Evolutionary conservation across 2,329 filamentous ascomycete genomes (phyloP), one percentile per base, ranked within the genome.

Genomic region (Cladophialophora bantiana): DNA sequence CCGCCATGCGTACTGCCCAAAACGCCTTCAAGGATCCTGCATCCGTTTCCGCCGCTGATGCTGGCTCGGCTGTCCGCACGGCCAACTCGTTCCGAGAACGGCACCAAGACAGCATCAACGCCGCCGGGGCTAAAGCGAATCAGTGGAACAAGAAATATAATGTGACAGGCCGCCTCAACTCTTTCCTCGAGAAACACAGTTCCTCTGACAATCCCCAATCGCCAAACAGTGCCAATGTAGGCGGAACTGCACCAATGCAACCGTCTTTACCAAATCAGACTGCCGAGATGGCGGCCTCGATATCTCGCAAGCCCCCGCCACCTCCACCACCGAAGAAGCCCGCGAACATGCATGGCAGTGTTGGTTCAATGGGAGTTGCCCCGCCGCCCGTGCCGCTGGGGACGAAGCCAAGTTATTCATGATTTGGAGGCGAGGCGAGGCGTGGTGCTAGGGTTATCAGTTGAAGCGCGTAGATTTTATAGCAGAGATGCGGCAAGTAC

Each of bases 91-190:
- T 93, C 76, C 87, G 88, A 13, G 86, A 91, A 74, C 81, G 89
- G 34, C 89, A 92, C 72, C 86, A 89, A 3, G 89, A 89, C 18
- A 88, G 91, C 75, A 85, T 91, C 5, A 84, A 86, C 1, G 79
- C 85, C 5, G 89, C 89, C 0, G 82, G 84, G 72, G 81, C 83
- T 73, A 83, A 82, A 20, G 88, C 88, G 3, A 86, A 84, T 67
- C 81, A 79, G 1, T 72, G 89, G 63, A 86, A 88, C 62, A 84
- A 89, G 73, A 89, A 87, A 74, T 90, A 90, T 71, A 86, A 85
- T 3, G 78, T 88, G 59, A 76, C 79, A 4, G 78, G 82, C 15
- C 81, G 79, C 35, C 76, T 86, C 57, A 84, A 83, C 68, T 80
- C 77, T n/a, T 80, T 80, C 66, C 76, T 82, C 4, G 79, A 81